These are phyloP conservation scores for Blastocrithidia nonstop DNA, from an alignment of 208 protist genomes.

Conservation along the genomic window DNA sequence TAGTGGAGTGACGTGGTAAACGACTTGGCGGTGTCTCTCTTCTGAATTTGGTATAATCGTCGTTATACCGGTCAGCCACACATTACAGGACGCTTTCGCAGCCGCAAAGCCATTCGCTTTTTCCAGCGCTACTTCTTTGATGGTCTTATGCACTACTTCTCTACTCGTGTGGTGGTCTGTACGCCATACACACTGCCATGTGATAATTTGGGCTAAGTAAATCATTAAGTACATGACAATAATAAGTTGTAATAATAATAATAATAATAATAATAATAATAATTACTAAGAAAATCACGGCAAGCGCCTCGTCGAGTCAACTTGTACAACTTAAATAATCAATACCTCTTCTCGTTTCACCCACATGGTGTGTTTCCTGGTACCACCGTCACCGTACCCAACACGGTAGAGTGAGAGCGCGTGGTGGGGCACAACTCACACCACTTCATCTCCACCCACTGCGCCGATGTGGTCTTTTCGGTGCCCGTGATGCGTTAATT, in stretches of 20 bases:
- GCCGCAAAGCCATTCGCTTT: slow-evolving; percentile 23
- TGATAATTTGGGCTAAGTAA: no score
- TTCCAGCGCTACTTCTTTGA: slow-evolving; percentile 35
- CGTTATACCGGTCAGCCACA: slow-evolving; percentile 42
- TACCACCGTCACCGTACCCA: slow-evolving; percentile 31
- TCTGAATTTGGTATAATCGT: slow-evolving; percentile 25
- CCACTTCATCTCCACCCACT: slow-evolving; percentile 30
- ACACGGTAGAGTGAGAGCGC: slow-evolving; percentile 37
- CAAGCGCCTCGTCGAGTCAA: no score
- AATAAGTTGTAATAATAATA: no score
- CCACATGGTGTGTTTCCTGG: slow-evolving; percentile 72
- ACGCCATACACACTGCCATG: slow-evolving; percentile 34
- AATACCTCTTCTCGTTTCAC: slow-evolving; percentile 69
- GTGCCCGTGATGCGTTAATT: slow-evolving; percentile 57
- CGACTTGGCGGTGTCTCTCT: slow-evolving; percentile 1
- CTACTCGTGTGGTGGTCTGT: slow-evolving; percentile 38
- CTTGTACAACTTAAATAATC: no score
- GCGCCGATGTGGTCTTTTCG: slow-evolving; percentile 60
- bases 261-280: no score
- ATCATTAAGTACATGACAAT: no score
- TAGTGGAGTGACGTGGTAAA: background rate
- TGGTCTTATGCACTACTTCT: slow-evolving; percentile 49
- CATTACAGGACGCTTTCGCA: slow-evolving; percentile 33
- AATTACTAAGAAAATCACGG: no score
- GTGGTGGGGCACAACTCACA: slow-evolving; percentile 21